Percentiles rank a stretch among this genome's conserved stretches.
Conservation (phyloP, 768 basidiomycete species). For the Krasilnikovozyma curviuscula region DNA sequence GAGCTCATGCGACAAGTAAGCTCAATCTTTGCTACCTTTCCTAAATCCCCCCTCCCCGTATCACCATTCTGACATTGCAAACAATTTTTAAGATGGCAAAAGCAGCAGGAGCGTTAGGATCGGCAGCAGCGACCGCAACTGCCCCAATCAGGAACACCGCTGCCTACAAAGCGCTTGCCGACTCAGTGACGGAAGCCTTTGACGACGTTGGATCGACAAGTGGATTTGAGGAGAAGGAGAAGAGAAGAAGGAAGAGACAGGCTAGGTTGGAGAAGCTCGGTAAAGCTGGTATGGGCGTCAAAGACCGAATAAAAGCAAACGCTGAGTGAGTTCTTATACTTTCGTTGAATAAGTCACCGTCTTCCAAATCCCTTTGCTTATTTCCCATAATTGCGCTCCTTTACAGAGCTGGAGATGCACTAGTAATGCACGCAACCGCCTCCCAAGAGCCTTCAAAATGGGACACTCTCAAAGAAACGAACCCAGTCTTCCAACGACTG, state of each 20-base stretch:
- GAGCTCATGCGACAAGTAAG: slow-evolving; percentile 65
- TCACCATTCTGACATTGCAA: too few relatives aligned
- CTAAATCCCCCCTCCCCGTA: neutral
- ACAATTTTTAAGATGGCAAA: too few relatives aligned
- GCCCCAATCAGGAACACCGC: slow-evolving; percentile 93
- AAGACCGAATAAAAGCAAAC: slow-evolving; percentile 43
- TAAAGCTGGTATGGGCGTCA: slow-evolving; percentile 37
- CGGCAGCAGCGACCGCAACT: slow-evolving; percentile 67
- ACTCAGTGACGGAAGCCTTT: slow-evolving; percentile 74
- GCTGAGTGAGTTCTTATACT: slow-evolving; percentile 44
- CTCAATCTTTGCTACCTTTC: neutral
- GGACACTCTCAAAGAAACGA: slow-evolving; percentile 60
- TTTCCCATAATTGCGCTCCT: neutral
- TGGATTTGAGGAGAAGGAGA: slow-evolving; percentile 90
- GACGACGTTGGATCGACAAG: slow-evolving; percentile 86
- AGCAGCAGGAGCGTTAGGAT: slow-evolving; percentile 68
- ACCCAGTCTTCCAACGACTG: slow-evolving; percentile 48
- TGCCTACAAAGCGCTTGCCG: slow-evolving; percentile 78
- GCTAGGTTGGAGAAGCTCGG: slow-evolving; percentile 70
- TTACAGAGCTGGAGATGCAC: slow-evolving; percentile 57
- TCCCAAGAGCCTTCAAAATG: slow-evolving; percentile 51
- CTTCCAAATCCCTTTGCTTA: neutral
- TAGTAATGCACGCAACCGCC: slow-evolving; percentile 68
- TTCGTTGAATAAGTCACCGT: neutral
- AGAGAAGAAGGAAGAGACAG: slow-evolving; percentile 58